These are phyloP conservation scores for Cardiosporidium cionae DNA, from an alignment of 169 alveolate genomes.

Conservation along the genomic window DNA sequence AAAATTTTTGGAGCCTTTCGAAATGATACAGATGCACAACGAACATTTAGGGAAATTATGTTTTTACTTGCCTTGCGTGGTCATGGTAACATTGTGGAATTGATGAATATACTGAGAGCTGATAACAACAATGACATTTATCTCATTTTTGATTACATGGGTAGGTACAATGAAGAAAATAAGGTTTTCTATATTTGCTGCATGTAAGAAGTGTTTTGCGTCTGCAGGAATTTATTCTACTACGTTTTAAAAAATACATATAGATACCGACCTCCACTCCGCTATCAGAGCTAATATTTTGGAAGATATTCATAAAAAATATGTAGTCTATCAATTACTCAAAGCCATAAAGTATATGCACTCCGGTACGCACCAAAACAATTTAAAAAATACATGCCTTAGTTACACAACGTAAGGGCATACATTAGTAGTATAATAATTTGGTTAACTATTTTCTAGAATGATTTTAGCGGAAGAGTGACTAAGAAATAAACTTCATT, in stretches of 20 bases:
- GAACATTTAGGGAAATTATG: slow-evolving; percentile 98
- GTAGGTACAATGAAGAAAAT: too few species aligned
- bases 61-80: slow-evolving; percentile 84
- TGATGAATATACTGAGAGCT: slow-evolving; percentile 88
- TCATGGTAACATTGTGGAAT: slow-evolving; percentile 87
- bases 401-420: too few species aligned
- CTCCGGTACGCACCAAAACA: slow-evolving; percentile 48
- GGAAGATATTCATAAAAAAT: slow-evolving; percentile 80
- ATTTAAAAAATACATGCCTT: too few species aligned
- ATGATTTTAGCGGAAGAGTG: too few species aligned
- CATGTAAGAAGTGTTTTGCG: not conserved
- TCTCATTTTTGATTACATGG: slow-evolving; percentile 91
- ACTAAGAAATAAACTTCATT: too few species aligned
- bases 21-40: slow-evolving; percentile 97
- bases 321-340: slow-evolving; percentile 73
- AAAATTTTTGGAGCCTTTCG: slow-evolving; percentile 98
- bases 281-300: slow-evolving; percentile 94
- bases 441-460: too few species aligned
- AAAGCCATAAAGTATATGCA: slow-evolving; percentile 81
- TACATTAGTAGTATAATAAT: too few species aligned
- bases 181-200: not conserved
- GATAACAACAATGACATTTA: slow-evolving; percentile 96
- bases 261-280: slow-evolving; percentile 93
- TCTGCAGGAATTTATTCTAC: not conserved
- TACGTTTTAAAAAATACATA: not conserved